These are phyloP conservation scores for Nelumbo lutea DNA, from an alignment of 164 flowering plant species.

Conservation along the genomic window DNA sequence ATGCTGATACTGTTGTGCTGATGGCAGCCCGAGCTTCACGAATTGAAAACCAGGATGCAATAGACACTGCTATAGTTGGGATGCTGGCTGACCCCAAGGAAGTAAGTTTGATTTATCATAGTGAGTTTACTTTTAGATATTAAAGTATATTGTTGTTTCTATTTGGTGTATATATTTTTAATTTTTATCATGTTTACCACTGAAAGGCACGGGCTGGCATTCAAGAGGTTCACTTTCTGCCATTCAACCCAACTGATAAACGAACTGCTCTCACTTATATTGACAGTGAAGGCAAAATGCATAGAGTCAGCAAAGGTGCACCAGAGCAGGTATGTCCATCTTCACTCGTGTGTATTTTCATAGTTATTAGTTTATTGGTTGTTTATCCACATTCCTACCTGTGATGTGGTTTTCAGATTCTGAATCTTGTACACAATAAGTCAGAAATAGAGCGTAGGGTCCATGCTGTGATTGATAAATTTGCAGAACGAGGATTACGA, in stretches of 20 bases:
- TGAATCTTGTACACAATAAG: constrained; percentile 73
- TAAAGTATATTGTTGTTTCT: background rate
- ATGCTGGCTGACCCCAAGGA: constrained; percentile 68
- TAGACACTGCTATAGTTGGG: constrained; percentile 51
- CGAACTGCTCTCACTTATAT: constrained; percentile 50
- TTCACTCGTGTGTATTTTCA: constrained; percentile 7
- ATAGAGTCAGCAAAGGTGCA: constrained; percentile 96
- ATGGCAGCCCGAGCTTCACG: constrained; percentile 60
- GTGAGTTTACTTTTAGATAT: background rate
- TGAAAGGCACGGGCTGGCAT: constrained; percentile 78
- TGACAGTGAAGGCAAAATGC: constrained; percentile 76
- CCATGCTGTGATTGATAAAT: constrained; percentile 75
- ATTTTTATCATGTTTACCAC: background rate
- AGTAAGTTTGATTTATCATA: constrained; percentile 29
- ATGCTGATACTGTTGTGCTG: constrained; percentile 40
- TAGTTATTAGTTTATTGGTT: background rate
- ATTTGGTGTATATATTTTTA: background rate
- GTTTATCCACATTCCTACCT: constrained; percentile 1
- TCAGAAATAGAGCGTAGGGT: constrained; percentile 74
- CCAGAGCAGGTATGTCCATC: background rate
- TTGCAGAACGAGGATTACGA: constrained; percentile 80
- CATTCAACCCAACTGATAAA: constrained; percentile 72
- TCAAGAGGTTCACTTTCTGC: constrained; percentile 89
- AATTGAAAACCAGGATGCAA: constrained; percentile 55
- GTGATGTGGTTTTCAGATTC: constrained; percentile 38